Percentiles rank a stretch among this genome's conserved stretches.
phyloP scores from a whole-genome alignment of 306 rosid genomes.

The Cucumis melo region DNA sequence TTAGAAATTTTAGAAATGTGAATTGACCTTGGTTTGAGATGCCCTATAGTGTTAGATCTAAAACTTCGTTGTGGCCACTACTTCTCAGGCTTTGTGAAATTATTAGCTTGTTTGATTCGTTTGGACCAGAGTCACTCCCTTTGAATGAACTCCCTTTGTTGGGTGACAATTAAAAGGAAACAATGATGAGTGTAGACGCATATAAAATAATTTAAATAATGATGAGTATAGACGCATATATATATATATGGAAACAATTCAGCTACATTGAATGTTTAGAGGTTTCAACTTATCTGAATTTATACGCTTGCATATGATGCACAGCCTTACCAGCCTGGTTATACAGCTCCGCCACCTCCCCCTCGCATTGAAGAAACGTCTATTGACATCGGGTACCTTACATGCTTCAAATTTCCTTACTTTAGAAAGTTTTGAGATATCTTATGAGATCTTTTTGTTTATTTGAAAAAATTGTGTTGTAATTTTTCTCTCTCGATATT shows the following conservation, averaged over 20 bases:
- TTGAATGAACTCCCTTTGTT: background rate
- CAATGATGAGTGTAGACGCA: background rate
- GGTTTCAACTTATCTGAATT: background rate
- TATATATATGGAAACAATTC: background rate
- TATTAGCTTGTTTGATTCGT: background rate
- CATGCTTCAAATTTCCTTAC: background rate
- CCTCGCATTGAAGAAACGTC: slow-evolving; percentile 72
- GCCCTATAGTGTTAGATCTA: background rate
- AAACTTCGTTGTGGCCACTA: background rate
- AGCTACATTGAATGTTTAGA: background rate
- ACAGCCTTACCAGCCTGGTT: slow-evolving; percentile 78
- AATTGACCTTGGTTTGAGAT: background rate
- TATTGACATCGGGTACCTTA: slow-evolving; percentile 76
- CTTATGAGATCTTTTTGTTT: background rate
- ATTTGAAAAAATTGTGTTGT: background rate
- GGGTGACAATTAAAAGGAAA: no score
- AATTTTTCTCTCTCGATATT: background rate
- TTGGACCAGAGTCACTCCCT: background rate
- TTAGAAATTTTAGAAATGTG: background rate
- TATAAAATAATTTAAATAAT: background rate
- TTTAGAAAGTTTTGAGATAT: background rate
- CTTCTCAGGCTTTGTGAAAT: background rate
- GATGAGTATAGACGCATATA: background rate
- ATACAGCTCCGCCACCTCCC: slow-evolving; percentile 79
- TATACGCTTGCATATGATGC: slow-evolving; percentile 12